These are phyloP conservation scores for Anthracocystis walkeri DNA, from an alignment of 1,284 basidiomycete species.

Conservation along the genomic window DNA sequence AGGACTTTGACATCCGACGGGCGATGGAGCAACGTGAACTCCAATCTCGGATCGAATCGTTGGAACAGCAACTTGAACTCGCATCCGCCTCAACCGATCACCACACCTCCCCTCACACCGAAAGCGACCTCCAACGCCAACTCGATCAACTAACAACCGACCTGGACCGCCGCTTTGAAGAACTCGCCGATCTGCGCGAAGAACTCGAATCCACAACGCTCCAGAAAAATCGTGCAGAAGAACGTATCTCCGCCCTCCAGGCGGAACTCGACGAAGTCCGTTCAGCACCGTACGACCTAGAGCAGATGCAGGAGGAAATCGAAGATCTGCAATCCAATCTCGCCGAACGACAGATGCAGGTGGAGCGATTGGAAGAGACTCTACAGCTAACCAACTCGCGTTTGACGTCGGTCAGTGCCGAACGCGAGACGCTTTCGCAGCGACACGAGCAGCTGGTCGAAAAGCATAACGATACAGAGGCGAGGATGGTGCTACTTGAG, in stretches of 20 bases:
- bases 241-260: slow-evolving; percentile 10
- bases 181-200: slow-evolving; percentile 24
- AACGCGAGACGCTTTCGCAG: slow-evolving; percentile 6
- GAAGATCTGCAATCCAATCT: slow-evolving; percentile 1
- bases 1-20: slow-evolving; percentile 38
- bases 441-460: neutral
- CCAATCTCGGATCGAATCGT: neutral
- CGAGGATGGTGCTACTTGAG: slow-evolving; percentile 5
- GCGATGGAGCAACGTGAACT: slow-evolving; percentile 29
- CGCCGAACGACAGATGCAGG: slow-evolving; percentile 6
- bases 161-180: slow-evolving; percentile 32
- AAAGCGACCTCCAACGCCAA: neutral
- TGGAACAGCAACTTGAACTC: slow-evolving; percentile 25
- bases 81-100: neutral
- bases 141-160: slow-evolving; percentile 22
- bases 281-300: neutral
- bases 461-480: neutral
- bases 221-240: slow-evolving; percentile 5
- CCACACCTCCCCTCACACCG: neutral
- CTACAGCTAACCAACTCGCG: slow-evolving; percentile 17
- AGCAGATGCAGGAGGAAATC: slow-evolving; percentile 14
- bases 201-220: slow-evolving; percentile 11
- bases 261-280: slow-evolving; percentile 14
- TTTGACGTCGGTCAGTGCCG: slow-evolving; percentile 2
- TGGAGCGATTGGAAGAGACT: slow-evolving; percentile 29